Conservation (phyloP, 495 filamentous ascomycete genomes). For the Cryomyces minteri region DNA sequence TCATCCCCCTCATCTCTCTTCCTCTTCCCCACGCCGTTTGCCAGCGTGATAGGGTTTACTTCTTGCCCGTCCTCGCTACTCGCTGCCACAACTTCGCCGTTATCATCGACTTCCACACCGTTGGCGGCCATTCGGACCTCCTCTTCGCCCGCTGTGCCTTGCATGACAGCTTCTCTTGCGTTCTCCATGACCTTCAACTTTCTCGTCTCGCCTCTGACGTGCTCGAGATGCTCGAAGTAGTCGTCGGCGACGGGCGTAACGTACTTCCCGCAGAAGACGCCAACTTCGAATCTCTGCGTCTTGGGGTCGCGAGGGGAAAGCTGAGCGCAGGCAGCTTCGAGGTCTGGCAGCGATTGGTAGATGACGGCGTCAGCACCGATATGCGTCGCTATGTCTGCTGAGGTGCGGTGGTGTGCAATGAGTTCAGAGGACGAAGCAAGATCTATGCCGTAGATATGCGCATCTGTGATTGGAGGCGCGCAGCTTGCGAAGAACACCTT, state of each 20-base stretch:
- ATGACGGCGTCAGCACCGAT: conserved; percentile 89
- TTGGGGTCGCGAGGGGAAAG: conserved; percentile 34
- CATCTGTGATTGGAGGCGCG: conserved; percentile 67
- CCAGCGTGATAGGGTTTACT: background rate
- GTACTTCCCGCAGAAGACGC: conserved; percentile 88
- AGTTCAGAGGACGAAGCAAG: conserved; percentile 68
- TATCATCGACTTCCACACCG: conserved; percentile 36
- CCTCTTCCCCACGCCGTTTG: background rate
- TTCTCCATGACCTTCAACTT: conserved; percentile 53
- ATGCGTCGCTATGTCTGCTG: conserved; percentile 48
- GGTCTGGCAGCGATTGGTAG: conserved; percentile 71
- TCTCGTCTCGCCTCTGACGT: conserved; percentile 49
- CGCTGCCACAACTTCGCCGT: conserved; percentile 35
- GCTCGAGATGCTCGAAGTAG: conserved; percentile 78
- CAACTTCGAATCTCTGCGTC: conserved; percentile 66
- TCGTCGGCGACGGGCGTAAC: conserved; percentile 63
- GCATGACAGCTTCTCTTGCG: conserved; percentile 47
- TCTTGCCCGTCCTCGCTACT: conserved; percentile 2
- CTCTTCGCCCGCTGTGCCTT: conserved; percentile 41
- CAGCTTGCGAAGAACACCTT: conserved; percentile 85
- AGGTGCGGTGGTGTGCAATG: conserved; percentile 61
- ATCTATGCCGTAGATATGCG: conserved; percentile 78
- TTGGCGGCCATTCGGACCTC: conserved; percentile 45
- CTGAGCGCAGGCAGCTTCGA: conserved; percentile 64
- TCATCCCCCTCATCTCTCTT: background rate